These are phyloP conservation scores for Blastobotrys petasosporus DNA, from an alignment of 1,139 yeast genomes.

Conservation along the genomic window DNA sequence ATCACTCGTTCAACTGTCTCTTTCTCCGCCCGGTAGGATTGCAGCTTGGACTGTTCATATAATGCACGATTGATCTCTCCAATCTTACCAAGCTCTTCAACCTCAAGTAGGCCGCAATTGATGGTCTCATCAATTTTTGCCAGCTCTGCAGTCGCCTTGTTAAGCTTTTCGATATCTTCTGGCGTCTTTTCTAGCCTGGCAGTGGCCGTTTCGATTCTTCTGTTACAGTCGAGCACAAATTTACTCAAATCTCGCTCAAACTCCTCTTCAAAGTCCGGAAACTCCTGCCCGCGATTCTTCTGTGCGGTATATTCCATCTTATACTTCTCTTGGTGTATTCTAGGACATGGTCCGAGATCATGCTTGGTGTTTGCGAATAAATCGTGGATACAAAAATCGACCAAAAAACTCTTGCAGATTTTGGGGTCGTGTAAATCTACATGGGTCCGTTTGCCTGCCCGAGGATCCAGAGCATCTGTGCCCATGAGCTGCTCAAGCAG, in stretches of 20 bases:
- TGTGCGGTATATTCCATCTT: conserved; percentile 64
- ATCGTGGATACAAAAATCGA: conserved; percentile 88
- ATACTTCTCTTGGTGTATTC: conserved; percentile 68
- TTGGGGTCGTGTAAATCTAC: conserved; percentile 51
- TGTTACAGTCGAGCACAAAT: conserved; percentile 62
- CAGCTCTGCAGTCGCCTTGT: conserved; percentile 56
- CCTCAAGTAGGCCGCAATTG: conserved; percentile 65
- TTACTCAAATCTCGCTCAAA: conserved; percentile 49
- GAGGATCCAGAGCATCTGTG: conserved; percentile 38
- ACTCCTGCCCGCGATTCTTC: conserved; percentile 48
- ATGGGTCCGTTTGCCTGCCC: conserved; percentile 28
- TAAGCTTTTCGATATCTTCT: conserved; percentile 65
- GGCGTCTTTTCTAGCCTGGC: conserved; percentile 68
- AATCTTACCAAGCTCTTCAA: conserved; percentile 48
- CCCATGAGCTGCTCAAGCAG: conserved; percentile 84
- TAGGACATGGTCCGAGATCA: conserved; percentile 76
- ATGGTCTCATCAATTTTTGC: conserved; percentile 62
- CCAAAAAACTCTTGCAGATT: conserved; percentile 74
- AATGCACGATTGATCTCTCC: conserved; percentile 52
- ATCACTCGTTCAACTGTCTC: conserved; percentile 44
- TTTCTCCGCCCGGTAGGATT: conserved; percentile 37
- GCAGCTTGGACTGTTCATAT: conserved; percentile 39
- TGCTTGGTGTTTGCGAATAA: conserved; percentile 77
- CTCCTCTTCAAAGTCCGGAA: conserved; percentile 68
- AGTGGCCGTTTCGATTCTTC: conserved; percentile 59